Evolutionary conservation across 2,329 filamentous ascomycete species (phyloP).

Genomic region (Thielaviopsis ethacetica): DNA sequence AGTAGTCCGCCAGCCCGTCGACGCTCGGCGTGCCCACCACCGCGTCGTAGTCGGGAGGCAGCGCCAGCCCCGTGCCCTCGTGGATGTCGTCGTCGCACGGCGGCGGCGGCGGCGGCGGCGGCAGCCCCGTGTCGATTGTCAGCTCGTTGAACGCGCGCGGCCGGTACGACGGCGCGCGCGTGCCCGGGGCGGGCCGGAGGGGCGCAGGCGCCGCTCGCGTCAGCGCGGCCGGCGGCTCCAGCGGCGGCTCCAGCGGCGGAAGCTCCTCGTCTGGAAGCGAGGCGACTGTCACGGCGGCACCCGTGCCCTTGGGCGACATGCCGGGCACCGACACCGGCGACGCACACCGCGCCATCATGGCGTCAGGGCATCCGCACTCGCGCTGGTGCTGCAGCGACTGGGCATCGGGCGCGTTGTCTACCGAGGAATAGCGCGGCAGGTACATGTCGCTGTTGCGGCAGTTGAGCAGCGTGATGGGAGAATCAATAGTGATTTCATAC

Average conservation of each 20-base stretch:
- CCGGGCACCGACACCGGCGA: not conserved
- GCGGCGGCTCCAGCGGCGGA: not conserved
- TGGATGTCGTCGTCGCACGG: slow-evolving; percentile 18
- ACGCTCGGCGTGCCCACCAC: slow-evolving; percentile 56
- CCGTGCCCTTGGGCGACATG: not conserved
- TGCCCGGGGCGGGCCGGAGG: slow-evolving; percentile 24
- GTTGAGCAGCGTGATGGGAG: slow-evolving; percentile 81
- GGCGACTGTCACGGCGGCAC: not conserved
- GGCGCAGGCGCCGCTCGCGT: not conserved
- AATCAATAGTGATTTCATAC: slow-evolving; percentile 94
- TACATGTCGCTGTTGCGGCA: slow-evolving; percentile 87
- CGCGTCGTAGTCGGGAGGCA: slow-evolving; percentile 69
- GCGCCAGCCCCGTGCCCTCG: slow-evolving; percentile 32
- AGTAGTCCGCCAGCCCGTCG: slow-evolving; percentile 70
- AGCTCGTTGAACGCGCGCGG: slow-evolving; percentile 64
- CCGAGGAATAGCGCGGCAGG: slow-evolving; percentile 56
- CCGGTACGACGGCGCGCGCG: slow-evolving; percentile 70
- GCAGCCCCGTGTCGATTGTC: slow-evolving; percentile 21
- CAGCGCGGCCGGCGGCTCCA: not conserved
- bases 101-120: slow-evolving; percentile 19
- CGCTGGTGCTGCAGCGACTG: slow-evolving; percentile 28
- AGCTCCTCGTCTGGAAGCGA: not conserved
- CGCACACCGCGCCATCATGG: slow-evolving; percentile 8
- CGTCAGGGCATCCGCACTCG: slow-evolving; percentile 39
- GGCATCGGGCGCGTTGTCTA: slow-evolving; percentile 36